Evolutionary conservation across 1,139 yeast species (phyloP).

Genomic region (Zygoascus meyerae): DNA sequence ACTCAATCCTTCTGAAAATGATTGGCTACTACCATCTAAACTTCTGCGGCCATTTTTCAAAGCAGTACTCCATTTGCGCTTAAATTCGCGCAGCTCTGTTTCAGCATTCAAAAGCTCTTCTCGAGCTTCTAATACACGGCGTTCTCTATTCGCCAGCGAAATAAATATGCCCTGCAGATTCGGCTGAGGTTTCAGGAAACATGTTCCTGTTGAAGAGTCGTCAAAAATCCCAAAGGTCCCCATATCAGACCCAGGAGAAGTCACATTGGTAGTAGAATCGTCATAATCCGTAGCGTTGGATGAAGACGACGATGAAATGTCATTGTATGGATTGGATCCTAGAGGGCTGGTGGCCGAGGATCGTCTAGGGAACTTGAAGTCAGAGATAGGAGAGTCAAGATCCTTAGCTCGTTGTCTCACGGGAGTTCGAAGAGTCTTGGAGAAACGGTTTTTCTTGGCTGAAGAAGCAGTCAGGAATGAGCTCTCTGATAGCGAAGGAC

Average conservation of each 20-base stretch:
- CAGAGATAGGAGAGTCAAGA: background rate
- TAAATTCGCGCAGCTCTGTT: slow-evolving; percentile 24
- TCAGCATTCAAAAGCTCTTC: slow-evolving; percentile 29
- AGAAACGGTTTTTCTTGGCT: slow-evolving; percentile 6
- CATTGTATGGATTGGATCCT: background rate
- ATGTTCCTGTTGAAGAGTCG: slow-evolving; percentile 18
- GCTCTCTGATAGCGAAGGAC: slow-evolving; percentile 12
- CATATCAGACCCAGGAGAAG: slow-evolving; percentile 9
- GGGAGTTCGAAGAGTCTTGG: background rate
- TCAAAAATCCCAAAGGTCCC: background rate
- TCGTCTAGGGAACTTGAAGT: slow-evolving; percentile 1
- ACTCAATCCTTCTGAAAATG: background rate
- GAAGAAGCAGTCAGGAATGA: slow-evolving; percentile 2
- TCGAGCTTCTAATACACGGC: slow-evolving; percentile 34
- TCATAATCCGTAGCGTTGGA: slow-evolving; percentile 11
- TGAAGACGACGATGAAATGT: slow-evolving; percentile 1
- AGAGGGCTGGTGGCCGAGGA: slow-evolving; percentile 1
- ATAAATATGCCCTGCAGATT: slow-evolving; percentile 32
- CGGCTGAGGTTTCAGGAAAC: slow-evolving; percentile 23
- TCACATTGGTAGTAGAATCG: slow-evolving; percentile 10
- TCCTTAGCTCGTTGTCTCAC: background rate
- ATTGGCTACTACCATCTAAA: background rate
- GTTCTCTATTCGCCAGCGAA: slow-evolving; percentile 33
- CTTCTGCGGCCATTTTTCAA: slow-evolving; percentile 11
- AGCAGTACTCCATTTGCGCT: slow-evolving; percentile 23